Evolutionary conservation across 108 stramenopile genomes (phyloP), one percentile per base, ranked within the genome.

Genomic region (Nitzschia sp.): DNA sequence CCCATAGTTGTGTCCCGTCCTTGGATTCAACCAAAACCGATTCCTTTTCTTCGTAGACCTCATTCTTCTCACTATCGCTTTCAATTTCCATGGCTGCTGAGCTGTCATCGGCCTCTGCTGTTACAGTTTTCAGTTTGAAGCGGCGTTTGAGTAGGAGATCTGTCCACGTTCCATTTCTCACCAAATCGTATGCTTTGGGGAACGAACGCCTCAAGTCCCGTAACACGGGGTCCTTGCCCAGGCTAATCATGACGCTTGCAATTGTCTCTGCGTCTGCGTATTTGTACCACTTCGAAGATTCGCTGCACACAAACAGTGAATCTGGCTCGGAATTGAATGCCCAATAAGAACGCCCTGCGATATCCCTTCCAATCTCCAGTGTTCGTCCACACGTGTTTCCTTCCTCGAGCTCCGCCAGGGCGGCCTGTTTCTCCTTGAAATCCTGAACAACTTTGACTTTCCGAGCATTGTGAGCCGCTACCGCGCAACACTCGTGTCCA

Each of bases 401-500:
- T 34, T 81, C 78, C 32, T 88, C 79, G 53, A 73, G 57, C 57
- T 86, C 86, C 30, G 84, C 63, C 15, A 73, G 47, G 19, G 59
- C 67, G 30, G 71, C 61, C 64, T 78, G 58, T 23, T 55, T 71
- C 36, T 79, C 73, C 67, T 80, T 81, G 46, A 73, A 68, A 26
- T 77, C 64, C 45, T 79, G 67, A 1, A 91, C 63, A 23, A 86
- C 68, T 29, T 76, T 73, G 9, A 84, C 80, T 69, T 88, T 92
- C 25, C 91, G 67, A 29, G 77, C 79, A 36, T 79, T 80, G 72
- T 95, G 91, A 19, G 84, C 91, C 26, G 91, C 84, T 4, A 85
- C 60, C 1, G 89, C 94, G 68, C 94, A 95, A 26, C 86, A 83
- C 67, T 92, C 91, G 60, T 95, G 94, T n/a, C 86, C 91, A 19